Evolutionary conservation across 371 early-diverging fungal genomes (phyloP).

Genomic region (Mucor mucedo): DNA sequence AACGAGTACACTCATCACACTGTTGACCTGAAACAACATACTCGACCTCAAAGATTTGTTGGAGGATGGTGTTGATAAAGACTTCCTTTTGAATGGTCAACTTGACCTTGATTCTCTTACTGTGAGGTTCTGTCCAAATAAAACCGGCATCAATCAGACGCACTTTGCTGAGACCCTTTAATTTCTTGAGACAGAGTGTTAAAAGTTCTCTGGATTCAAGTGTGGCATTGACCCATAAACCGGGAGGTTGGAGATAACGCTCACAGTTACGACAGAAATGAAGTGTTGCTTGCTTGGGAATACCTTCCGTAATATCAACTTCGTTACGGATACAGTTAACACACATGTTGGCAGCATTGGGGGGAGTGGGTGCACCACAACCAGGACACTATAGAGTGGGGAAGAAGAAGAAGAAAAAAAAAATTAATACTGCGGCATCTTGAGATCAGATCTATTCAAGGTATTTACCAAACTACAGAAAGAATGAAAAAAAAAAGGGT

Average conservation of each 20-base stretch:
- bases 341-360: slow-evolving; percentile 98
- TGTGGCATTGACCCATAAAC: slow-evolving; percentile 87
- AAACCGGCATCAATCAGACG: slow-evolving; percentile 98
- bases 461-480: slow-evolving; percentile 39
- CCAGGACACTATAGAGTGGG: slow-evolving; percentile 84
- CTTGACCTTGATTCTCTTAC: slow-evolving; percentile 93
- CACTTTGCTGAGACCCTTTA: slow-evolving; percentile 90
- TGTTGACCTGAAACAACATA: slow-evolving; percentile 92
- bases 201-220: slow-evolving; percentile 96
- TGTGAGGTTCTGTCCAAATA: slow-evolving; percentile 99
- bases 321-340: slow-evolving; percentile 96
- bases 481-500: slow-evolving; percentile 15
- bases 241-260: slow-evolving; percentile 97
- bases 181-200: slow-evolving; percentile 92
- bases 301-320: slow-evolving; percentile 97
- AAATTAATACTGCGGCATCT: slow-evolving; percentile 6
- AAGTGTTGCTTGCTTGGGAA: slow-evolving; percentile 94
- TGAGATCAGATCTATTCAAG: background rate
- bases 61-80: slow-evolving; percentile 92
- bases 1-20: slow-evolving; percentile 97
- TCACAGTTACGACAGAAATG: slow-evolving; percentile 97
- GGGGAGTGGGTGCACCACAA: slow-evolving; percentile 96
- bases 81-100: slow-evolving; percentile 98
- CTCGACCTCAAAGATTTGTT: slow-evolving; percentile 97
- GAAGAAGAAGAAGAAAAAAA: slow-evolving; percentile 2